Evolutionary conservation across 768 basidiomycete genomes (phyloP).

Genomic region (Rhizopogon sp.): DNA sequence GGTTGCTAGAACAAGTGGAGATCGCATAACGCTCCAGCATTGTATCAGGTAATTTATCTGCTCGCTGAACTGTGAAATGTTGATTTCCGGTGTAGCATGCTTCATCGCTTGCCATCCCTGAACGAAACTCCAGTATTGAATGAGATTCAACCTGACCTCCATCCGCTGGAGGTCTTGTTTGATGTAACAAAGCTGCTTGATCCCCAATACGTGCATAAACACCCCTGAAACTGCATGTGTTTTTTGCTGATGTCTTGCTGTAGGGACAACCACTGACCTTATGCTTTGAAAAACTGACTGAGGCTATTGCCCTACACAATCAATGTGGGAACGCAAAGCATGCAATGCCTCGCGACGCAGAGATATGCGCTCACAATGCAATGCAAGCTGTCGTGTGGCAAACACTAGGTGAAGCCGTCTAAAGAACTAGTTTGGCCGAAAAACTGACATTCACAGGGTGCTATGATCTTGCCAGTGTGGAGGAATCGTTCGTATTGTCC

Average conservation of each 20-base stretch:
- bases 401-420: slow-evolving; percentile 47
- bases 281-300: slow-evolving; percentile 62
- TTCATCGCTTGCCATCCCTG: slow-evolving; percentile 63
- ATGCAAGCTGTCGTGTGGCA: slow-evolving; percentile 73
- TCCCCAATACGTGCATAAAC: slow-evolving; percentile 47
- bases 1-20: slow-evolving; percentile 68
- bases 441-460: slow-evolving; percentile 45
- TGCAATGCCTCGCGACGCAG: slow-evolving; percentile 42
- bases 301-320: slow-evolving; percentile 67
- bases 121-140: slow-evolving; percentile 52
- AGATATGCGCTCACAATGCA: slow-evolving; percentile 70
- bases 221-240: not conserved
- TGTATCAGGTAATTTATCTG: slow-evolving; percentile 53
- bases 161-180: slow-evolving; percentile 71
- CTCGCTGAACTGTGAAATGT: not conserved
- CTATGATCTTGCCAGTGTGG: slow-evolving; percentile 53
- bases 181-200: slow-evolving; percentile 76
- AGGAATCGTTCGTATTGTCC: slow-evolving; percentile 66
- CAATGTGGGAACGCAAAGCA: slow-evolving; percentile 61
- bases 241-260: not conserved
- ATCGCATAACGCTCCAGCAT: slow-evolving; percentile 69
- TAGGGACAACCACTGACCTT: slow-evolving; percentile 70
- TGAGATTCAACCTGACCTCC: slow-evolving; percentile 70
- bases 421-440: not conserved
- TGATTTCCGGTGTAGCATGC: slow-evolving; percentile 40